Evolutionary conservation across 805 yeast species (phyloP).

Genomic region (Starmera quercuum): DNA sequence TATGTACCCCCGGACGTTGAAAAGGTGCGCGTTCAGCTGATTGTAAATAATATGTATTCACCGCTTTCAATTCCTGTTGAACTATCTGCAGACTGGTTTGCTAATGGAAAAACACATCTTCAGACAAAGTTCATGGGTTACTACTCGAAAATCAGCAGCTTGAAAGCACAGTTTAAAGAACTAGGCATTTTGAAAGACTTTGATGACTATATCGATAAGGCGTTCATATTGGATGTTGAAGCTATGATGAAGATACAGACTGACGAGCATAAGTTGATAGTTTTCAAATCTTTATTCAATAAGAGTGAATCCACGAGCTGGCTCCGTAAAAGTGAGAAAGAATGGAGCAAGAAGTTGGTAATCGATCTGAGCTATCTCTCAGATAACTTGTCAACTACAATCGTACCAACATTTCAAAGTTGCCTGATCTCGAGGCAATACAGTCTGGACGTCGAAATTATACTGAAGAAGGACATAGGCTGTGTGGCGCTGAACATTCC

Average conservation of each 20-base stretch:
- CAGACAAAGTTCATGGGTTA: constrained; percentile 16
- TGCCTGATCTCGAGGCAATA: constrained; percentile 55
- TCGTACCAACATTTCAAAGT: constrained; percentile 56
- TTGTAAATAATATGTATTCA: constrained; percentile 27
- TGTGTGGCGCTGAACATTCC: constrained; percentile 27
- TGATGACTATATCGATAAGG: constrained; percentile 6
- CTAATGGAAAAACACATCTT: constrained; percentile 17
- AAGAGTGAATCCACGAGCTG: constrained; percentile 9
- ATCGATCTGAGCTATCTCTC: constrained; percentile 35
- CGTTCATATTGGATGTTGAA: constrained; percentile 10
- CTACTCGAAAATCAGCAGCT: constrained; percentile 6
- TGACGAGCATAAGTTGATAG: constrained; percentile 4
- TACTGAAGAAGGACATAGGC: constrained; percentile 23
- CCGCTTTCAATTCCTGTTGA: constrained; percentile 33
- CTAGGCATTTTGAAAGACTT: constrained; percentile 2
- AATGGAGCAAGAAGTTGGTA: constrained; percentile 23
- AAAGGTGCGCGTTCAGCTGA: constrained; percentile 20
- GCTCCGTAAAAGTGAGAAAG: constrained; percentile 24
- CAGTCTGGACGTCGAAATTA: constrained; percentile 39
- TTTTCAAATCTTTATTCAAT: not conserved
- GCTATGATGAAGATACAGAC: constrained; percentile 13
- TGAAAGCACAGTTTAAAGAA: constrained; percentile 8
- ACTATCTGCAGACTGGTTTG: constrained; percentile 24
- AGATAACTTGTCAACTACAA: constrained; percentile 34
- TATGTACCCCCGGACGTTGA: constrained; percentile 23